Evolutionary conservation across 495 filamentous ascomycete species (phyloP).

Genomic region (Pyrenula aspistea): DNA sequence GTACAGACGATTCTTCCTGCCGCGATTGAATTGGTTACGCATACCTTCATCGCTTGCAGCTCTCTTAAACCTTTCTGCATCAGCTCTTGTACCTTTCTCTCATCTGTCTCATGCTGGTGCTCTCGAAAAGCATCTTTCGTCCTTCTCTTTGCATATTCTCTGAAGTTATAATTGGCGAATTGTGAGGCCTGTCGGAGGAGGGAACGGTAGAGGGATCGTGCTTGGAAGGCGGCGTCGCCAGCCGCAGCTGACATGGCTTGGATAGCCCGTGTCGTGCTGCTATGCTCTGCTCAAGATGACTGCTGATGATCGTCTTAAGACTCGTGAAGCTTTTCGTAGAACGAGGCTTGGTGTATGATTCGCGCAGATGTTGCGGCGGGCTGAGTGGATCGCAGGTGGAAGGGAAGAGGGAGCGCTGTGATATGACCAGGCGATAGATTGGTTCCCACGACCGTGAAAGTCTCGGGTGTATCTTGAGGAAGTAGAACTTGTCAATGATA

Average conservation of each 20-base stretch:
- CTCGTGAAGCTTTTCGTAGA: no score
- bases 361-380: no score
- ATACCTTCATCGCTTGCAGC: slow-evolving; percentile 83
- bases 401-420: no score
- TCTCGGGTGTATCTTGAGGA: no score
- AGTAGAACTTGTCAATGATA: slow-evolving; percentile 33
- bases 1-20: background rate
- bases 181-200: slow-evolving; percentile 76
- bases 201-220: slow-evolving; percentile 66
- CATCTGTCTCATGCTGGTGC: slow-evolving; percentile 51
- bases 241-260: background rate
- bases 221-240: background rate
- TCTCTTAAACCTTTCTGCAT: slow-evolving; percentile 81
- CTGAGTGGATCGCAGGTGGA: no score
- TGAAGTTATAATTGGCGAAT: slow-evolving; percentile 92
- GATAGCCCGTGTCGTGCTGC: no score
- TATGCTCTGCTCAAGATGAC: no score
- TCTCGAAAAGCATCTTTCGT: slow-evolving; percentile 83
- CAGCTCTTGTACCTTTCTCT: slow-evolving; percentile 73
- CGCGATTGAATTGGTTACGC: no score
- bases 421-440: no score
- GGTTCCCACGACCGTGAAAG: no score
- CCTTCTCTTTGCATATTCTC: slow-evolving; percentile 86
- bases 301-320: no score
- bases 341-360: no score